Evolutionary conservation across 1,284 basidiomycete species (phyloP).

Genomic region (Afroboletus lepidellus): DNA sequence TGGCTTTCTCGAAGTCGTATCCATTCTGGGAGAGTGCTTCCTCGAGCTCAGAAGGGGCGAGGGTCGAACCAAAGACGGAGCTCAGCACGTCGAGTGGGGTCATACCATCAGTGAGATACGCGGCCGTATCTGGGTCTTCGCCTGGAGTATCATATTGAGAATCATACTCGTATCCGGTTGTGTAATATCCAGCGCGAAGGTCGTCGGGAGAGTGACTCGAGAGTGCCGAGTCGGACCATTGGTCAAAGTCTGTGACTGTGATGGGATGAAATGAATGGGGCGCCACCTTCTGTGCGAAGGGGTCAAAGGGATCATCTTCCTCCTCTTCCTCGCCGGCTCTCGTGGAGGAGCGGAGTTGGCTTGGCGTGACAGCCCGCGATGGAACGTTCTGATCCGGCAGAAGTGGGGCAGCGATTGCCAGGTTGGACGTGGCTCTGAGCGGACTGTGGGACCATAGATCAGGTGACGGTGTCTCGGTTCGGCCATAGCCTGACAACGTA

Average conservation of each 20-base stretch:
- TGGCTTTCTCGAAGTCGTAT: slow-evolving; percentile 93
- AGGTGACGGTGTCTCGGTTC: slow-evolving; percentile 75
- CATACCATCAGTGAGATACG: slow-evolving; percentile 78
- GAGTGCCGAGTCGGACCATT: slow-evolving; percentile 52
- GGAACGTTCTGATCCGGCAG: slow-evolving; percentile 71
- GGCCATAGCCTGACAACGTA: slow-evolving; percentile 46
- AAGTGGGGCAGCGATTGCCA: slow-evolving; percentile 86
- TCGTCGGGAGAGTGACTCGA: slow-evolving; percentile 46
- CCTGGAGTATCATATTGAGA: slow-evolving; percentile 38
- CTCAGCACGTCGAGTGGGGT: slow-evolving; percentile 95
- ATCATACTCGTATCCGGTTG: slow-evolving; percentile 37
- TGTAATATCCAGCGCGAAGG: slow-evolving; percentile 35
- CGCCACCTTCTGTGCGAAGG: slow-evolving; percentile 52
- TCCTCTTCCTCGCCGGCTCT: slow-evolving; percentile 56
- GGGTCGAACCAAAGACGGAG: slow-evolving; percentile 87
- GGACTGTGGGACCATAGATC: slow-evolving; percentile 79
- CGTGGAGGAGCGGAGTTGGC: slow-evolving; percentile 58
- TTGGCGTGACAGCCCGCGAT: slow-evolving; percentile 39
- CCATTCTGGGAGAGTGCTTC: slow-evolving; percentile 85
- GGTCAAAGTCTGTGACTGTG: slow-evolving; percentile 60
- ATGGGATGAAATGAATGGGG: slow-evolving; percentile 62
- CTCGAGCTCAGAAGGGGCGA: slow-evolving; percentile 89
- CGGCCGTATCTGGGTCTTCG: slow-evolving; percentile 54
- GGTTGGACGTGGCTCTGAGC: slow-evolving; percentile 73
- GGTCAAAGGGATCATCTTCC: slow-evolving; percentile 76